Base-by-base conservation (phyloP, 1,284 basidiomycete species). In the Ganoderma lingzhi region DNA sequence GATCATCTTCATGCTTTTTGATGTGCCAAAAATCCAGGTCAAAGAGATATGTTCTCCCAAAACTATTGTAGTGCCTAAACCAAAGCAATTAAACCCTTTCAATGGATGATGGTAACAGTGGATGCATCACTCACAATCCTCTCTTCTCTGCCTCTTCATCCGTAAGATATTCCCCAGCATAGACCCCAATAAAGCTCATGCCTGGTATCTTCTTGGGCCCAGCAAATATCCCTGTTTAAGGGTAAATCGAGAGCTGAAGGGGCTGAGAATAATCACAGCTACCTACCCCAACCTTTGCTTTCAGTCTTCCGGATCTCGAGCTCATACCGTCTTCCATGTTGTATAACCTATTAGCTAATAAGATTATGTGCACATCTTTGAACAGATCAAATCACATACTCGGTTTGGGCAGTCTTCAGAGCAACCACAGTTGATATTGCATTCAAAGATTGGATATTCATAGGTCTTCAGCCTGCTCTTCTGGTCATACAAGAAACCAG, bases 41-140 rank as follows among this genome's bases (percentile, higher is more conserved):
- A 74, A 97, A 94, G 1, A 97, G 84, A 75, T 98, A 98, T 0
- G 96, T 97, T 61, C 91, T 83, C 3, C 93, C 93, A 63, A 90
- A 88, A 65, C 86, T 82, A 76, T 95, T 89, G 77, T 98, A 98
- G 19, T 87, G 81, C 44, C 93, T 94, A 71, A 41, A 0, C 55
- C 60, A 62, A n/a, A 23, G 44, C 68, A 75, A 28, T 73, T 67
- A 19, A 62, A 41, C 39, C 63, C 23, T 61, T 51, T 56, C 42
- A 39, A 66, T 61, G 8, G 35, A 35, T 35, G 35, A 51, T 61
- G 15, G 41, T 8, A 60, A 51, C 19, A 65, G 19, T n/a, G 58
- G 58, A n/a, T 60, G 48, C 59, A 66, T 61, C 15, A 81, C 90
- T 78, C 71, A 93, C 93, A 75, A 74, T 68, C 93, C 94, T 32